Evolutionary conservation across 768 basidiomycete genomes (phyloP), one percentile per base, ranked within the genome.

Genomic region (Hygrophorus pudorinus): DNA sequence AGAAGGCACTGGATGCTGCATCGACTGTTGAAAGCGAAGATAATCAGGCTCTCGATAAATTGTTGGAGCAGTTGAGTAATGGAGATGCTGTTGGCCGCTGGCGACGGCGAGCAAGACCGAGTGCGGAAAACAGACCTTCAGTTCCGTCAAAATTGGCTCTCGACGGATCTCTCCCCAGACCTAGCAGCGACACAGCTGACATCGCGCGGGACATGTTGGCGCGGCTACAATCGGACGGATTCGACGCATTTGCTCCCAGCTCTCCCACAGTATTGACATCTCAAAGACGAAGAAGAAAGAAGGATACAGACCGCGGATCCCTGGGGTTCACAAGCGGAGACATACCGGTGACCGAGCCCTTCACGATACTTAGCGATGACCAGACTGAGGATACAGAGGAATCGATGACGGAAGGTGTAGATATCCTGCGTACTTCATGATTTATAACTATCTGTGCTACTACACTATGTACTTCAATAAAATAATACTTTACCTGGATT

Each of bases 151-250:
- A 59, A n/a, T 53, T 66, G 40, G 56, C 56, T 31, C 45, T 66
- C 14, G 66, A 70, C 38, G 62, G 59, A 18, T 44, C 62, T 10
- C 56, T 53, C 44, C 52, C 59, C 29, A 45, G 53, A 31, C 53
- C 55, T 14, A 65, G 67, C 38, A 55, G 58, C 37, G 73, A 76
- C 29, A 63, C 76, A 4, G 79, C 68, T 4, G 72, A 79, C 47
- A 64, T 76, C 38, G 88, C 88, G 3, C 75, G 74, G 42, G 77
- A 81, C 51, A 84, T 91, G 82, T 59, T 90, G 43, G 82, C 81
- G 5, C 74, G 71, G 31, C 69, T 90, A 21, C 72, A 89, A 58
- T 75, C 80, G 5, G 75, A 81, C 49, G 85, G 81, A 0, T 85
- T 85, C 58, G 65, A 51, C 18, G 53, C 59, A 1, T 46, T 70